A percentile compares a stretch with the other conserved stretches of the same genome.
Evolutionary conservation across 208 protist genomes (phyloP).

Genomic region (Porcisia deanei): DNA sequence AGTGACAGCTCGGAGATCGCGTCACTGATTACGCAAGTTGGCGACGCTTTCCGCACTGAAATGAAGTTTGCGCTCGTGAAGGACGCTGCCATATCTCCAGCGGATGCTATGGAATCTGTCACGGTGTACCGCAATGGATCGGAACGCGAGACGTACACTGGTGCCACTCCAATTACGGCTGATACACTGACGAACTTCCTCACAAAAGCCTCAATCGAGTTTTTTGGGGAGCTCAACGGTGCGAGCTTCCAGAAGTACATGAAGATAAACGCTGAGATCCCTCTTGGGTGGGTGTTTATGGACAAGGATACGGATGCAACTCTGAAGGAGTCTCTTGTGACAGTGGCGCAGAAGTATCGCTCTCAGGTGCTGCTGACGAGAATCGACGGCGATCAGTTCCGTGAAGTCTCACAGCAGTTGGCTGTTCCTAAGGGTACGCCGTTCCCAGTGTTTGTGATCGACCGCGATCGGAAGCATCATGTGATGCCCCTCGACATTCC

Average conservation of each 20-base stretch:
- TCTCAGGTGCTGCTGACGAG: slow-evolving; percentile 72
- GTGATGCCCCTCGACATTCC: slow-evolving; percentile 46
- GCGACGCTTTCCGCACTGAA: slow-evolving; percentile 39
- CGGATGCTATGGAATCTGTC: slow-evolving; percentile 63
- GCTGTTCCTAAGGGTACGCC: slow-evolving; percentile 54
- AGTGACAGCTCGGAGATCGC: slow-evolving; percentile 38
- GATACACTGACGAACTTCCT: slow-evolving; percentile 63
- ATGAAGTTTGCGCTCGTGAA: slow-evolving; percentile 68
- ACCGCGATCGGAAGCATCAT: slow-evolving; percentile 47
- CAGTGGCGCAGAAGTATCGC: slow-evolving; percentile 74
- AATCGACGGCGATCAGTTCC: slow-evolving; percentile 74
- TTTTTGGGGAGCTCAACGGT: slow-evolving; percentile 73
- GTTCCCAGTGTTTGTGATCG: slow-evolving; percentile 83
- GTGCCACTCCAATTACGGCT: slow-evolving; percentile 31
- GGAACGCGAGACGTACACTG: slow-evolving; percentile 53
- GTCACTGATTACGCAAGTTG: slow-evolving; percentile 31
- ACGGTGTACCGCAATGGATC: slow-evolving; percentile 50
- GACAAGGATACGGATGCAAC: slow-evolving; percentile 27
- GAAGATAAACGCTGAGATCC: slow-evolving; percentile 30
- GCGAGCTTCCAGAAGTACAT: slow-evolving; percentile 74
- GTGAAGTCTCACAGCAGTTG: slow-evolving; percentile 58
- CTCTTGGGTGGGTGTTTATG: slow-evolving; percentile 79
- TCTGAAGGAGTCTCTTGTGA: slow-evolving; percentile 35
- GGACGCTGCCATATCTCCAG: slow-evolving; percentile 44
- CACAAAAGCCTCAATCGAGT: slow-evolving; percentile 39